These are phyloP conservation scores for Sechiopsis laciniata DNA, from an alignment of 306 rosid genomes.

Conservation along the genomic window DNA sequence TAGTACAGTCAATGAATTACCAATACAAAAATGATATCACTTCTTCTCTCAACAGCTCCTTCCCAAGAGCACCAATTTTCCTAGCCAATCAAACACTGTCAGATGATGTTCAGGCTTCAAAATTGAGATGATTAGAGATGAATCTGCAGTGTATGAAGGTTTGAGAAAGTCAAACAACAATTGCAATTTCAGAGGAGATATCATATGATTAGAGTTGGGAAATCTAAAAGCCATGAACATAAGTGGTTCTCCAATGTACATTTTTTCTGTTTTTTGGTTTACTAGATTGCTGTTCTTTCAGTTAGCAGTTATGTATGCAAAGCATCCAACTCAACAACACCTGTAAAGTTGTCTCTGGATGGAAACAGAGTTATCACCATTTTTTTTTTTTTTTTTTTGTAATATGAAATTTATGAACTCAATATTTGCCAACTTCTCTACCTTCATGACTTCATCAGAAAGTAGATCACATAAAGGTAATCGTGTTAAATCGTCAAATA, in stretches of 20 bases:
- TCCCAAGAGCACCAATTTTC: slow-evolving; percentile 13
- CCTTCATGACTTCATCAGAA: background rate
- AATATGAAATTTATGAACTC: slow-evolving; percentile 7
- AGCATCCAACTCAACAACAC: slow-evolving; percentile 75
- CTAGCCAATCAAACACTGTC: slow-evolving; percentile 4
- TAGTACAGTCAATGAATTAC: slow-evolving; percentile 14
- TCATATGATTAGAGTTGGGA: slow-evolving; percentile 55
- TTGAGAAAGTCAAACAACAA: background rate
- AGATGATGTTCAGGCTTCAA: background rate
- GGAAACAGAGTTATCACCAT: slow-evolving; percentile 19
- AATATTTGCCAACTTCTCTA: background rate
- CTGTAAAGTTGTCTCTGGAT: slow-evolving; percentile 51
- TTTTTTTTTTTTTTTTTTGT: too few species aligned
- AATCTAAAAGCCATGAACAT: slow-evolving; percentile 47
- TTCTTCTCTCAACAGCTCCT: slow-evolving; percentile 5
- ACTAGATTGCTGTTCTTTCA: slow-evolving; percentile 38
- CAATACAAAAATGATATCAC: background rate
- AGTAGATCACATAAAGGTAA: background rate
- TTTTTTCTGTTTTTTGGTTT: slow-evolving; percentile 37
- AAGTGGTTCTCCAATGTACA: slow-evolving; percentile 45
- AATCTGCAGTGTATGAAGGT: background rate
- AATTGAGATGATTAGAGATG: background rate
- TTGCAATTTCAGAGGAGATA: slow-evolving; percentile 10
- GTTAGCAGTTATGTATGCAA: slow-evolving; percentile 50
- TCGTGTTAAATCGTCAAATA: too few species aligned